A percentile compares a stretch with the other conserved stretches of the same genome.
Conservation (phyloP, 2,329 filamentous ascomycete genomes). For the Ophiostoma quercus region DNA sequence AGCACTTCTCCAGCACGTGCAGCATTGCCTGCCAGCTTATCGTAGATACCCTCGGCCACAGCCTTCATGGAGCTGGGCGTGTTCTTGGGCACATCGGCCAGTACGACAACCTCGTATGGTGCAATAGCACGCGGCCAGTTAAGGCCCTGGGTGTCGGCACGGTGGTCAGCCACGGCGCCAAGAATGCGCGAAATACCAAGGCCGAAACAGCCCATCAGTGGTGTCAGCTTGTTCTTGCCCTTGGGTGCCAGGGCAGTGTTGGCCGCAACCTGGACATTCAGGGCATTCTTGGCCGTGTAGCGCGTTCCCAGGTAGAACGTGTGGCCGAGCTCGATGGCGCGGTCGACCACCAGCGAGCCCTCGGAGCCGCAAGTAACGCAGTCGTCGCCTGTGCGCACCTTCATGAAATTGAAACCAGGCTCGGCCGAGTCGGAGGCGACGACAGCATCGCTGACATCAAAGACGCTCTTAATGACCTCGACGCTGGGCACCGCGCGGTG, state of each 20-base stretch:
- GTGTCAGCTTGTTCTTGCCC: conserved; percentile 21
- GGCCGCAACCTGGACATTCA: conserved; percentile 50
- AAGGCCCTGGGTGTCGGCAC: conserved; percentile 66
- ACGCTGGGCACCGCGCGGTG: not conserved
- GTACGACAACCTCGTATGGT: conserved; percentile 70
- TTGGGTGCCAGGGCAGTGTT: conserved; percentile 29
- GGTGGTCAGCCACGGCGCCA: conserved; percentile 72
- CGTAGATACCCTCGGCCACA: conserved; percentile 57
- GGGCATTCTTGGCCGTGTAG: conserved; percentile 62
- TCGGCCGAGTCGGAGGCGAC: not conserved
- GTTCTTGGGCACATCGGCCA: conserved; percentile 36
- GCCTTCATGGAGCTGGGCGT: conserved; percentile 33
- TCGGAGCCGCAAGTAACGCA: conserved; percentile 63
- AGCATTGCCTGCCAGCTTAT: conserved; percentile 44
- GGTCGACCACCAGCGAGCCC: conserved; percentile 59
- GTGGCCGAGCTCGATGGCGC: conserved; percentile 84
- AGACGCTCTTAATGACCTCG: not conserved
- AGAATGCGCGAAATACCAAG: conserved; percentile 91
- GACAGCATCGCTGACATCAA: not conserved
- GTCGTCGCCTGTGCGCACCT: conserved; percentile 59
- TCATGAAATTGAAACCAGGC: conserved; percentile 56
- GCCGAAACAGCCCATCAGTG: conserved; percentile 92
- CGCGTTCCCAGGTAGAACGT: conserved; percentile 90
- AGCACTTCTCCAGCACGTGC: conserved; percentile 39
- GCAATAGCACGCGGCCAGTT: conserved; percentile 86